Evolutionary conservation across 441 rosid genomes (phyloP), one percentile per base, ranked within the genome.

Genomic region (Gossypium schwendimanii): DNA sequence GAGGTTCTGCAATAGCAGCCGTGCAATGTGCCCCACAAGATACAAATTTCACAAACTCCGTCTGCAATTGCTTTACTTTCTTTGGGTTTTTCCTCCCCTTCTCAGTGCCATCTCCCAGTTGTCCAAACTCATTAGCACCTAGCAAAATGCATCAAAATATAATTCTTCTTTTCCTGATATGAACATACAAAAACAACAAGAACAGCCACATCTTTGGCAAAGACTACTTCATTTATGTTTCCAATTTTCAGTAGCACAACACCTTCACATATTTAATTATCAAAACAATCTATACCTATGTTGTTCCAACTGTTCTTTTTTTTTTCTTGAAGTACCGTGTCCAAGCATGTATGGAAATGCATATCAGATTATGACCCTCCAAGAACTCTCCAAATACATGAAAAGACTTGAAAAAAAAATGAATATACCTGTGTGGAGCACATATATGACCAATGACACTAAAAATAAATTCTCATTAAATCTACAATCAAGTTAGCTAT

Each of bases 51-150:
- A 95, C 97, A 81, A 89, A 91, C 76, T 95, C 96, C 1, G 90
- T 79, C 64, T 92, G 85, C 80, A 92, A 71, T 64, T 87, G 93
- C 77, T 87, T 88, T 71, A 95, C 95, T 79, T 89, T 92, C 77
- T 81, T 77, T 21, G 99, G 98, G 77, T 82, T 69, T 75, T 91
- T 92, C 80, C 90, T 85, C 36, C 84, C 85, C 75, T 87, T 88
- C 87, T 95, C 99, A 12, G 91, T 86, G 71, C 99, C 98, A 87
- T 94, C 99, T 75, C 99, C 99, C 84, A 94, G 78, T 81, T 92
- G 99, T 75, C 97, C 98, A 75, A 88, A 94, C 74, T 91, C 97
- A 81, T 94, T 92, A 62, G 89, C 91, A 76, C 98, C 98, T 94
- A 72, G 60, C 65, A 77, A 55, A 65, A 60, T 41, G 47, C 39